These are phyloP conservation scores for Botrytis hyacinthi DNA, from an alignment of 2,329 filamentous ascomycete species.

Conservation along the genomic window DNA sequence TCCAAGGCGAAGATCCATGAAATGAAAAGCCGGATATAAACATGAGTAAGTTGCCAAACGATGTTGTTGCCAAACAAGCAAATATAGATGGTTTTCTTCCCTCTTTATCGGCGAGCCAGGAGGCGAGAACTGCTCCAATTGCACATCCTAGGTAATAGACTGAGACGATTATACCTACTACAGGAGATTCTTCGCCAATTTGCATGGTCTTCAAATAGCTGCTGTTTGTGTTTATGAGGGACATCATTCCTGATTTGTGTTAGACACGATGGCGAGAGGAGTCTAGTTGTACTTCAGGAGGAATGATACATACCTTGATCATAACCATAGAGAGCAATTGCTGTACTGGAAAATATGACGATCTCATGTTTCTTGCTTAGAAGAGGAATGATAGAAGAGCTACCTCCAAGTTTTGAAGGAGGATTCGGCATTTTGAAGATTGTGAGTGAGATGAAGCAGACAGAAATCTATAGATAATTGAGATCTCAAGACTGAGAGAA, in stretches of 20 bases:
- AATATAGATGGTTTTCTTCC: slow-evolving; percentile 57
- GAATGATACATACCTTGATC: slow-evolving; percentile 59
- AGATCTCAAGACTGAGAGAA: background rate
- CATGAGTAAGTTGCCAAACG: slow-evolving; percentile 59
- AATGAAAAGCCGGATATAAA: slow-evolving; percentile 54
- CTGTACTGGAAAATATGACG: slow-evolving; percentile 42
- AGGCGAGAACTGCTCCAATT: slow-evolving; percentile 55
- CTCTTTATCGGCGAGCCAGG: slow-evolving; percentile 51
- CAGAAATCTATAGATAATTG: background rate
- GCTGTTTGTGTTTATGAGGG: slow-evolving; percentile 58
- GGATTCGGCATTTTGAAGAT: slow-evolving; percentile 37
- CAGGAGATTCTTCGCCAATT: slow-evolving; percentile 39
- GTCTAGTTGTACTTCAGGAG: background rate
- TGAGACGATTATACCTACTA: slow-evolving; percentile 47
- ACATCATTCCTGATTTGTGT: slow-evolving; percentile 61
- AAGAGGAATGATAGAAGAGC: slow-evolving; percentile 30
- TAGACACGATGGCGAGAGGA: background rate
- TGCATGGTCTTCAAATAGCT: slow-evolving; percentile 57
- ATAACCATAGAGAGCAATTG: slow-evolving; percentile 70
- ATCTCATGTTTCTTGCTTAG: slow-evolving; percentile 41
- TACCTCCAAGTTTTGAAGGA: slow-evolving; percentile 30
- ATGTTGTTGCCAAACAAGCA: slow-evolving; percentile 51
- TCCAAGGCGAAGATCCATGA: slow-evolving; percentile 42
- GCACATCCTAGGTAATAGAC: slow-evolving; percentile 63
- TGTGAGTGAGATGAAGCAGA: background rate